These are phyloP conservation scores for Mortierella alpina DNA, from an alignment of 192 early-diverging fungal genomes.

Conservation along the genomic window DNA sequence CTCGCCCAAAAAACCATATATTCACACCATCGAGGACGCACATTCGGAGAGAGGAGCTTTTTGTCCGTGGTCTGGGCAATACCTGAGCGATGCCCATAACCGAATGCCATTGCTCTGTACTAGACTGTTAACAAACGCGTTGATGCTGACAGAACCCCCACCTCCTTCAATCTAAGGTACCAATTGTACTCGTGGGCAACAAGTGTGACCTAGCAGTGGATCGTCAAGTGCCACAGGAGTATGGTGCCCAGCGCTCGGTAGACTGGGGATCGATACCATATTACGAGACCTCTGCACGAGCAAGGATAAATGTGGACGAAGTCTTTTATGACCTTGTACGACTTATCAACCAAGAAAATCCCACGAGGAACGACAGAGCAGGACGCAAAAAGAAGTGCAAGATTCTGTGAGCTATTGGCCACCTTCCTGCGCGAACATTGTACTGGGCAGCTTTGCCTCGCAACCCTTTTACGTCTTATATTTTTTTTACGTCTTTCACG, in stretches of 20 bases:
- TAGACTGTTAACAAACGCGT: too few relatives aligned
- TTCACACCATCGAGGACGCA: too few relatives aligned
- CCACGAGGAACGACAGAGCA: constrained; percentile 8
- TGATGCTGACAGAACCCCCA: too few relatives aligned
- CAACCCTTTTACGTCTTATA: not conserved
- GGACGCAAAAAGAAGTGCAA: constrained; percentile 19
- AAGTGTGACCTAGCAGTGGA: constrained; percentile 88
- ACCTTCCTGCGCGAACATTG: too few relatives aligned
- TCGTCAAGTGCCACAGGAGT: constrained; percentile 71
- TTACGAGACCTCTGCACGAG: constrained; percentile 89
- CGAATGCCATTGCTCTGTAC: not conserved
- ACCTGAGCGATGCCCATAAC: too few relatives aligned
- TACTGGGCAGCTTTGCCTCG: not conserved
- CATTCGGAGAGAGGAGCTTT: too few relatives aligned
- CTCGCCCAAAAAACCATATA: too few relatives aligned
- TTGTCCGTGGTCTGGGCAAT: too few relatives aligned
- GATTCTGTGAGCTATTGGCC: constrained; percentile 8
- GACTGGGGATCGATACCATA: constrained; percentile 76
- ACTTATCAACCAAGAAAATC: constrained; percentile 81
- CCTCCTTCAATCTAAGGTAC: constrained; percentile 65
- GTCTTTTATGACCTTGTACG: constrained; percentile 93
- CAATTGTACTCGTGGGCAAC: constrained; percentile 92
- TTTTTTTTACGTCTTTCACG: too few relatives aligned
- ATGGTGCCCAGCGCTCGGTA: constrained; percentile 73
- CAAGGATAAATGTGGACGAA: constrained; percentile 89